Percentiles rank a stretch among this genome's conserved stretches.
Conservation (phyloP, 805 yeast species). For the Scheffersomyces amazonensis region DNA sequence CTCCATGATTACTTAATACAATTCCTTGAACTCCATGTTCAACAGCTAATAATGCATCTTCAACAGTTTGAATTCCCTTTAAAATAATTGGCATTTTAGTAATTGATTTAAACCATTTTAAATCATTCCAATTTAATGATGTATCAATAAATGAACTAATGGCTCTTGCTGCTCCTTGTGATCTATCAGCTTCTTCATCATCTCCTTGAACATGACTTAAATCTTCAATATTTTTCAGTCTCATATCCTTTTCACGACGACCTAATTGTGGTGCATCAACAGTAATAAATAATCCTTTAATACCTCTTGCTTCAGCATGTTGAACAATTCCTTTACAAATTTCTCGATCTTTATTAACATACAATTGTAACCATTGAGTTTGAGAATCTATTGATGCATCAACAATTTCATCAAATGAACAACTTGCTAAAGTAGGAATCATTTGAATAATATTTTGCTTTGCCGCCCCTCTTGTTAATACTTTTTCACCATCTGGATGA, state of each 20-base stretch:
- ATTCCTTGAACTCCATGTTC: conserved; percentile 61
- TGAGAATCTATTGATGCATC: conserved; percentile 66
- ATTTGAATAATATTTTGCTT: conserved; percentile 71
- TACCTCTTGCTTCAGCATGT: conserved; percentile 70
- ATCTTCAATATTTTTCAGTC: conserved; percentile 54
- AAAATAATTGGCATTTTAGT: conserved; percentile 39
- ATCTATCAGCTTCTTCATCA: conserved; percentile 53
- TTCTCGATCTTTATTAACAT: conserved; percentile 76
- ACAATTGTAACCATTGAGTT: conserved; percentile 85
- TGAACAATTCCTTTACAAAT: conserved; percentile 58
- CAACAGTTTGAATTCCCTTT: conserved; percentile 68
- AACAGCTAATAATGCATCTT: conserved; percentile 60
- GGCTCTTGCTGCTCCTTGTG: conserved; percentile 85
- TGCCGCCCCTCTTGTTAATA: conserved; percentile 80
- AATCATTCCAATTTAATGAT: conserved; percentile 34
- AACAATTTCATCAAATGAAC: conserved; percentile 81
- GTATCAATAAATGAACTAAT: conserved; percentile 74
- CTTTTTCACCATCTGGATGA: conserved; percentile 89
- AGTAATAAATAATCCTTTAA: conserved; percentile 81
- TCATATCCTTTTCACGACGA: conserved; percentile 84
- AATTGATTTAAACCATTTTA: conserved; percentile 37
- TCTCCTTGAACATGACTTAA: conserved; percentile 47
- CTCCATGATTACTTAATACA: conserved; percentile 72
- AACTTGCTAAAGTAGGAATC: conserved; percentile 91
- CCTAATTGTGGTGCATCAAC: conserved; percentile 94